These are phyloP conservation scores for Penicillium steckii DNA, from an alignment of 495 filamentous ascomycete genomes.

Conservation along the genomic window DNA sequence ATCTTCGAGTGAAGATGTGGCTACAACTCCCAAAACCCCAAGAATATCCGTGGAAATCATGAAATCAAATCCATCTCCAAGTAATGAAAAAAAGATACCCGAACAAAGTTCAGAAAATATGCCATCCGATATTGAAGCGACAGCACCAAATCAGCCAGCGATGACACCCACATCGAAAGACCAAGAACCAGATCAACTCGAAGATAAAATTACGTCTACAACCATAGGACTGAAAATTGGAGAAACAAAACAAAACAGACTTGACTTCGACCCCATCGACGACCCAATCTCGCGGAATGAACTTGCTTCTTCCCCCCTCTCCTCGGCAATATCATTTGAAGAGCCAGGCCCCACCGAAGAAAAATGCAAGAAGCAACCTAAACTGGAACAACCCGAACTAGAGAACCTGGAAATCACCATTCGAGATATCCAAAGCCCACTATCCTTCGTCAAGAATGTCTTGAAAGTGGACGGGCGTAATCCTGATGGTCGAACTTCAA, in stretches of 20 bases:
- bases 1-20: neutral
- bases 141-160: neutral
- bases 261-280: too few species aligned
- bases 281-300: too few species aligned
- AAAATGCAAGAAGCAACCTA: neutral
- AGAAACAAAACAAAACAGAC: too few species aligned
- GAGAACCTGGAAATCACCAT: neutral
- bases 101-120: neutral
- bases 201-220: too few species aligned
- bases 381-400: neutral
- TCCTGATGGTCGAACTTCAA: slow-evolving; percentile 35
- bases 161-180: neutral
- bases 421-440: slow-evolving; percentile 14
- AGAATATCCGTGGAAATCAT: neutral
- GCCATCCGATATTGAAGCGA: neutral
- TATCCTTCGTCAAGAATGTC: slow-evolving; percentile 33
- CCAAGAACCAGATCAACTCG: neutral
- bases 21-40: neutral
- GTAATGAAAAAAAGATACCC: neutral
- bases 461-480: slow-evolving; percentile 40
- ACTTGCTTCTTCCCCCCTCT: neutral
- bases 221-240: too few species aligned
- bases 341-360: too few species aligned
- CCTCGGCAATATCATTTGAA: neutral
- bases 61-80: neutral